A percentile compares a stretch with the other conserved stretches of the same genome.
Evolutionary conservation across 257 asterid species (phyloP).

Genomic region (Rubia yunnanensis): DNA sequence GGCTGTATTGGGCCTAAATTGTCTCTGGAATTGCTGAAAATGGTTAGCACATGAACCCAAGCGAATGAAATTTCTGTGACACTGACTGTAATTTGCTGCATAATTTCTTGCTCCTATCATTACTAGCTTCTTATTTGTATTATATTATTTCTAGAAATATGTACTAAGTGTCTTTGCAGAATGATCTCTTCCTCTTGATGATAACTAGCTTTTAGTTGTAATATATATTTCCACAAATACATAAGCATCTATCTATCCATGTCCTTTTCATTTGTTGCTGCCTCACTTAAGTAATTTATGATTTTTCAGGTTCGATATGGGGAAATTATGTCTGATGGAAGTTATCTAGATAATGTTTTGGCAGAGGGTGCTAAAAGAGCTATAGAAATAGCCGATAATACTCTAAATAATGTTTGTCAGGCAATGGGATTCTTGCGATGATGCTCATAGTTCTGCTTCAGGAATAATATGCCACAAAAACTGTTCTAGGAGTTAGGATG

Average conservation of each 20-base stretch:
- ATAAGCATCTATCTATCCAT: too few relatives aligned
- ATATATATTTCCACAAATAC: too few relatives aligned
- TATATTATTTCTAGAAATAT: neutral
- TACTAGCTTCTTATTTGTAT: neutral
- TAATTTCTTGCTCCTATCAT: neutral
- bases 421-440: constrained; percentile 87
- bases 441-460: constrained; percentile 20
- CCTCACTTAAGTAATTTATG: constrained; percentile 2
- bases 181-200: too few relatives aligned
- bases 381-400: constrained; percentile 55
- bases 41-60: neutral
- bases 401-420: constrained; percentile 61
- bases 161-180: neutral
- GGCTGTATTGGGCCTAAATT: neutral
- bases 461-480: neutral
- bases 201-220: too few relatives aligned
- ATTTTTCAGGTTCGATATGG: constrained; percentile 54
- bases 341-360: constrained; percentile 57
- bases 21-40: too few relatives aligned
- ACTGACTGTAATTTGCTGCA: neutral
- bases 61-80: neutral
- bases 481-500: neutral
- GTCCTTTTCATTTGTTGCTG: neutral
- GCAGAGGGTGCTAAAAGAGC: constrained; percentile 86
- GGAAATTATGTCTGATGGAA: constrained; percentile 57